These are phyloP conservation scores for Sporisorium reilianum DNA, from an alignment of 1,284 basidiomycete species.

Conservation along the genomic window DNA sequence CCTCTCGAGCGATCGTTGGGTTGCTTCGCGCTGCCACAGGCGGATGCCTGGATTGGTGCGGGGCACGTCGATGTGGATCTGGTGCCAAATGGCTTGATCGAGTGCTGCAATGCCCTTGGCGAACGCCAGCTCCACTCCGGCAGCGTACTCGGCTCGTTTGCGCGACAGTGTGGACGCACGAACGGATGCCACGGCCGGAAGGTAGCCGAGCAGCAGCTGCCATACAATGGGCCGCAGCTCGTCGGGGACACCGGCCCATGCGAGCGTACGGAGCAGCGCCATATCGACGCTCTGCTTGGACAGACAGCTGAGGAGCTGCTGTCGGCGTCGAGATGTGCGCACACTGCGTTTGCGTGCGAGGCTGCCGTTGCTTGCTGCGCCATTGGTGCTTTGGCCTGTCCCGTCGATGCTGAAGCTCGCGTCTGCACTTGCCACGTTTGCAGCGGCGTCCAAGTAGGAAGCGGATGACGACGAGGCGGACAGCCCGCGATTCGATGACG, in stretches of 20 bases:
- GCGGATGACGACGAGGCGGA: slow-evolving; percentile 22
- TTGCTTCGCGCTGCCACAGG: slow-evolving; percentile 66
- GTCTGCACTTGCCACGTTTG: slow-evolving; percentile 5
- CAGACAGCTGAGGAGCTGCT: slow-evolving; percentile 57
- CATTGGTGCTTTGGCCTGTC: slow-evolving; percentile 1
- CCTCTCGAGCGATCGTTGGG: slow-evolving; percentile 65
- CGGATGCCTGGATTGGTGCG: slow-evolving; percentile 67
- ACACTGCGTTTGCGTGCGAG: slow-evolving; percentile 44
- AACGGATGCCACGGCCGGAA: slow-evolving; percentile 85
- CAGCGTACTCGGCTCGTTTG: slow-evolving; percentile 91
- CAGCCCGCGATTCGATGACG: slow-evolving; percentile 5
- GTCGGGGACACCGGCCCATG: slow-evolving; percentile 93
- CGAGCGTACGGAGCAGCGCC: slow-evolving; percentile 84
- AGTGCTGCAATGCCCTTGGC: slow-evolving; percentile 73
- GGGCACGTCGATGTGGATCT: slow-evolving; percentile 68
- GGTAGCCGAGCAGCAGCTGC: slow-evolving; percentile 88
- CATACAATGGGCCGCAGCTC: slow-evolving; percentile 92
- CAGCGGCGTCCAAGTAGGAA: slow-evolving; percentile 11
- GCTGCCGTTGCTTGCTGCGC: neutral
- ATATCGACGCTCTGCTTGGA: slow-evolving; percentile 57
- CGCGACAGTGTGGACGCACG: slow-evolving; percentile 82
- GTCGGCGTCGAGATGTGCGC: slow-evolving; percentile 48
- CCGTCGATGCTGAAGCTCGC: slow-evolving; percentile 9
- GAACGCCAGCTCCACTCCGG: slow-evolving; percentile 91
- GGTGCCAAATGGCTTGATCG: slow-evolving; percentile 67